These are phyloP conservation scores for Blastobotrys ciferrii DNA, from an alignment of 1,139 yeast species.

Conservation along the genomic window DNA sequence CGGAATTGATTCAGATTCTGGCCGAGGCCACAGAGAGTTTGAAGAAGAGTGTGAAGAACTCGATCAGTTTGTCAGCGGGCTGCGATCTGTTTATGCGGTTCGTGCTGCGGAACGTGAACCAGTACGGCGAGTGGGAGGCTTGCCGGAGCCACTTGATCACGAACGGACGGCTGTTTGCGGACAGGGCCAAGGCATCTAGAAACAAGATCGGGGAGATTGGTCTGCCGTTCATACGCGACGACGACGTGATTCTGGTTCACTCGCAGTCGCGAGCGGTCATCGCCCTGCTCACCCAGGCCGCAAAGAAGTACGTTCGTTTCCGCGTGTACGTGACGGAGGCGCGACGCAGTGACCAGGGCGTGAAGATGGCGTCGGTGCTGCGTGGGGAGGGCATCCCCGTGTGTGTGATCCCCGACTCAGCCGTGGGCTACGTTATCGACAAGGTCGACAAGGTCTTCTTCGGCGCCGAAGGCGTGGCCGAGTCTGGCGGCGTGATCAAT, in stretches of 20 bases:
- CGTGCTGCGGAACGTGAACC: conserved; percentile 82
- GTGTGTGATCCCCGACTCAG: conserved; percentile 84
- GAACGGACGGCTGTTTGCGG: conserved; percentile 88
- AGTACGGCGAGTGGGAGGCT: conserved; percentile 95
- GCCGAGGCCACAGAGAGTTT: conserved; percentile 72
- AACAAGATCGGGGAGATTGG: conserved; percentile 87
- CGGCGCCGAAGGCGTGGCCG: conserved; percentile 99
- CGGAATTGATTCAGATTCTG: conserved; percentile 81
- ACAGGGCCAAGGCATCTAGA: conserved; percentile 88
- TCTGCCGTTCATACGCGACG: conserved; percentile 85
- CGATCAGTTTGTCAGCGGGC: conserved; percentile 92
- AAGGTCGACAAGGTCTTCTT: conserved; percentile 90
- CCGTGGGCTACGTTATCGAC: conserved; percentile 90
- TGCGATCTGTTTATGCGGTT: conserved; percentile 95
- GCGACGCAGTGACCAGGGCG: conserved; percentile 81
- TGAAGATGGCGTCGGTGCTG: conserved; percentile 66
- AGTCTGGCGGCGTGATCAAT: conserved; percentile 96
- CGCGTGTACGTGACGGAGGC: conserved; percentile 92
- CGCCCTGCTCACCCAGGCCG: conserved; percentile 73
- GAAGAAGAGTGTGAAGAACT: conserved; percentile 79
- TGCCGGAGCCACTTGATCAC: conserved; percentile 85
- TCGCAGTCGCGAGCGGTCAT: conserved; percentile 90
- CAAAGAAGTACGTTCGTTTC: conserved; percentile 71
- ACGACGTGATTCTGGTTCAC: conserved; percentile 84
- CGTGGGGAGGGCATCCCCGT: conserved; percentile 85